Percentiles rank a stretch among this genome's conserved stretches.
These are phyloP conservation scores for Hanseniaspora hatyaiensis DNA, from an alignment of 805 yeast species.

Conservation along the genomic window DNA sequence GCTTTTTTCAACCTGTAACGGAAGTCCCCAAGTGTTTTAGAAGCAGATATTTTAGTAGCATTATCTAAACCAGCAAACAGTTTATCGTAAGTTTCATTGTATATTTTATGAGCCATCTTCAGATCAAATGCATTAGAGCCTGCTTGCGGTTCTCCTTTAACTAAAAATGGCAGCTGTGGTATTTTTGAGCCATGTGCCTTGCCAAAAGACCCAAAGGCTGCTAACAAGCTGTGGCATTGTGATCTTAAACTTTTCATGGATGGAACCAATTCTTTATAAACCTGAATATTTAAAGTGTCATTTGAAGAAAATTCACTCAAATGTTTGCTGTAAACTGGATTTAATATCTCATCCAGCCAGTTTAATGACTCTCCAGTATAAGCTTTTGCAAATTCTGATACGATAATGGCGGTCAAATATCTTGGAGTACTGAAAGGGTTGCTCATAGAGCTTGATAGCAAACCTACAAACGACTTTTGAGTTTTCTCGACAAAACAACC, in stretches of 20 bases:
- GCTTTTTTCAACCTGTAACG: constrained; percentile 55
- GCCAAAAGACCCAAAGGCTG: constrained; percentile 66
- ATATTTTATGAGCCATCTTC: constrained; percentile 60
- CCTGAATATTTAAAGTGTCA: neutral
- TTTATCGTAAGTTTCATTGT: constrained; percentile 54
- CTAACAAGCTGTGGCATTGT: constrained; percentile 71
- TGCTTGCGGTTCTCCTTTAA: constrained; percentile 87
- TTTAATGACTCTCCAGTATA: constrained; percentile 20
- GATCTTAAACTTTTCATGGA: constrained; percentile 73
- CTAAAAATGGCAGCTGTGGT: constrained; percentile 78
- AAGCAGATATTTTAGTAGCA: constrained; percentile 55
- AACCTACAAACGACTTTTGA: constrained; percentile 31
- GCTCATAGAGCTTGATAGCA: constrained; percentile 34
- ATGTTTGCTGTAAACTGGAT: constrained; percentile 37
- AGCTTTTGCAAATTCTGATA: constrained; percentile 52
- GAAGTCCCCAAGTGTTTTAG: constrained; percentile 68
- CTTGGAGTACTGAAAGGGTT: constrained; percentile 74
- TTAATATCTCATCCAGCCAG: constrained; percentile 20
- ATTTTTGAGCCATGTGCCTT: constrained; percentile 56
- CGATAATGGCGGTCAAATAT: constrained; percentile 51
- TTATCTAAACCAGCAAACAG: constrained; percentile 53
- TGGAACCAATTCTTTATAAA: constrained; percentile 68
- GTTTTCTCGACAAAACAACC: constrained; percentile 38
- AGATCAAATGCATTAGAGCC: constrained; percentile 87
- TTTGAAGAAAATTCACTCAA: neutral